These are phyloP conservation scores for Nicotiana noctiflora DNA, from an alignment of 257 asterid species.

Conservation along the genomic window DNA sequence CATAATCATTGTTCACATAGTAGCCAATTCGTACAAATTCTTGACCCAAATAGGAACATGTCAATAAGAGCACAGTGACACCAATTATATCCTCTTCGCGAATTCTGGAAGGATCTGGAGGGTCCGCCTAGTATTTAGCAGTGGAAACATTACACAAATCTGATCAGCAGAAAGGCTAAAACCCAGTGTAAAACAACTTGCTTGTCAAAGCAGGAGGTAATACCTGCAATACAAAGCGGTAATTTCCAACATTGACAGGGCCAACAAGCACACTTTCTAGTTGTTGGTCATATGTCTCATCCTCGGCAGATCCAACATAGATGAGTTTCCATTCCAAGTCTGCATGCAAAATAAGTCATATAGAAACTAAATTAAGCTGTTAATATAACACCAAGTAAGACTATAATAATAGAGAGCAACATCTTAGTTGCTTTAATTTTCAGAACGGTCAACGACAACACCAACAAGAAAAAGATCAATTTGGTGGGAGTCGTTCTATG, in stretches of 20 bases:
- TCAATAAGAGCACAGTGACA: slow-evolving; percentile 82
- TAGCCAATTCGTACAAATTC: slow-evolving; percentile 94
- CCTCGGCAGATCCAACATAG: slow-evolving; percentile 98
- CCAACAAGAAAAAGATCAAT: neutral
- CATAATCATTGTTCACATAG: slow-evolving; percentile 88
- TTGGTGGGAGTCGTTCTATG: neutral
- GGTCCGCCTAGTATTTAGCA: slow-evolving; percentile 58
- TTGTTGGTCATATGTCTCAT: slow-evolving; percentile 85
- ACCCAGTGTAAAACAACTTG: neutral
- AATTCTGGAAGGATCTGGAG: slow-evolving; percentile 87
- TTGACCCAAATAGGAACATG: slow-evolving; percentile 90
- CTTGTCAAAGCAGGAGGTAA: neutral
- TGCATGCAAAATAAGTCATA: slow-evolving; percentile 22
- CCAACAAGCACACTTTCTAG: slow-evolving; percentile 96
- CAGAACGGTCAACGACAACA: neutral
- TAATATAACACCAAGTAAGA: neutral
- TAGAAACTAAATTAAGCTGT: neutral
- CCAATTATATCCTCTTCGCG: slow-evolving; percentile 92
- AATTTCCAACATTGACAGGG: slow-evolving; percentile 89
- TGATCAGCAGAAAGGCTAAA: neutral
- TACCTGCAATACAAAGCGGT: slow-evolving; percentile 88
- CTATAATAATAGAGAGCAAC: neutral
- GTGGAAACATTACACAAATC: neutral
- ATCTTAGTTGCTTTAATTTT: neutral
- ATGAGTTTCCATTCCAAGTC: slow-evolving; percentile 98